Percentiles rank a stretch among this genome's conserved stretches.
phyloP scores from a whole-genome alignment of 2,329 filamentous ascomycete genomes.

The Pestalotiopsis fici region DNA sequence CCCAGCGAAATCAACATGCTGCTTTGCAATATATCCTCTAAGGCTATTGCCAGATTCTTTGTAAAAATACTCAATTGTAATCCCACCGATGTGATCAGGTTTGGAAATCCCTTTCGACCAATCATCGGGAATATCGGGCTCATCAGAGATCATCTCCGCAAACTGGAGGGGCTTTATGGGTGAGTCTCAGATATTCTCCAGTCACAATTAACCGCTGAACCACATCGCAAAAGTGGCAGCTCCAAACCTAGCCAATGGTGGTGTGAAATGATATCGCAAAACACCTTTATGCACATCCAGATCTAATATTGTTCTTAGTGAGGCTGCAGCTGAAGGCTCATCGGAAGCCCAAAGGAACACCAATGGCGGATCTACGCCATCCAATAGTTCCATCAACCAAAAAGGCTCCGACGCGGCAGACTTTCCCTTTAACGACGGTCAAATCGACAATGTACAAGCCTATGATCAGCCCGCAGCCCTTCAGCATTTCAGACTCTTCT shows the following conservation, averaged over 20 bases:
- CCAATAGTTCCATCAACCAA: not conserved
- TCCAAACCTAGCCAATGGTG: too few species aligned
- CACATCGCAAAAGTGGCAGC: too few species aligned
- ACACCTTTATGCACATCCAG: too few species aligned
- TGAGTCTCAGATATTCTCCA: not conserved
- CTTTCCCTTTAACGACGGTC: not conserved
- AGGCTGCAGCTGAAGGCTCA: not conserved
- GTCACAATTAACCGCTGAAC: too few species aligned
- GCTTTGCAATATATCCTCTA: not conserved
- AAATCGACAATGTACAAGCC: not conserved
- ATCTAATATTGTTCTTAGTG: not conserved
- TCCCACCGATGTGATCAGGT: not conserved
- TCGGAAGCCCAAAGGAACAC: not conserved
- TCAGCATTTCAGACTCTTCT: not conserved
- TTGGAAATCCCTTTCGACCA: not conserved
- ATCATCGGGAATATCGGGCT: not conserved
- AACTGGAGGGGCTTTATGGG: not conserved
- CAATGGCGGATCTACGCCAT: not conserved
- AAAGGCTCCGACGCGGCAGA: not conserved
- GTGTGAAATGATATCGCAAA: too few species aligned
- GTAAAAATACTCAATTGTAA: accelerated
- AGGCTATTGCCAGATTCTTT: not conserved
- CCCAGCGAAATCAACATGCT: not conserved
- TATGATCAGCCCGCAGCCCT: not conserved
- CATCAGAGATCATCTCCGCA: not conserved